Conservation (phyloP, 208 protist genomes). For the Acanthamoeba healyi region DNA sequence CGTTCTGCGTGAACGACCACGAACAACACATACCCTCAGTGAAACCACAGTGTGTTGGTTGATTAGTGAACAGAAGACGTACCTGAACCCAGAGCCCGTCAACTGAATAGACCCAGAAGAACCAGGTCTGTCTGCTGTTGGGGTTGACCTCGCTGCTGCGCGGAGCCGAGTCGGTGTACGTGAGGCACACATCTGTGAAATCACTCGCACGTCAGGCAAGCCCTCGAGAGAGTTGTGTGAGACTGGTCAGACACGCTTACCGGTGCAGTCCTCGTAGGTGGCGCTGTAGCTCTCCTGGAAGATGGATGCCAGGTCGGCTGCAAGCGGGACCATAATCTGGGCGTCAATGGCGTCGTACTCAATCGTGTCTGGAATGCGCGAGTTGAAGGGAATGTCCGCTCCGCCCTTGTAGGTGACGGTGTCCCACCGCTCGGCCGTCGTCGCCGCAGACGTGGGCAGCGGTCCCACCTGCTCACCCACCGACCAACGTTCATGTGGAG, state of each 20-base stretch:
- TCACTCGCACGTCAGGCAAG: no score
- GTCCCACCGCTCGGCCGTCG: neutral
- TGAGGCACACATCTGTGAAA: no score
- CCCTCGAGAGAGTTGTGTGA: no score
- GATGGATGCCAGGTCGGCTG: neutral
- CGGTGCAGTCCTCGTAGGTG: neutral
- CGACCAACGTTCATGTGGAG: neutral
- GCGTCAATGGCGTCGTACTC: slow-evolving; percentile 26
- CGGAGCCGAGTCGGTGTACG: neutral
- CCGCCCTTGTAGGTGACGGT: neutral
- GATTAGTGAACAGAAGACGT: neutral
- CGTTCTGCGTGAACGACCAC: neutral
- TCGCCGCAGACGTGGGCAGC: neutral
- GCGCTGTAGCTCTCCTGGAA: slow-evolving; percentile 13
- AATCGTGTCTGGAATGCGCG: neutral
- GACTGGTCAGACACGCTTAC: no score
- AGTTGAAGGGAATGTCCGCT: neutral
- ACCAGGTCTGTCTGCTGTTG: slow-evolving; percentile 35
- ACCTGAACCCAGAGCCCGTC: slow-evolving; percentile 4
- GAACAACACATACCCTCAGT: no score
- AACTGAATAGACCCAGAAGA: slow-evolving; percentile 6
- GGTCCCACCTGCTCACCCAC: neutral
- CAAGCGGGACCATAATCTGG: neutral
- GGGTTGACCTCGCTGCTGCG: neutral
- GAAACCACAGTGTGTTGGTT: neutral